Conservation (phyloP, 352 stramenopile species). For the Phytophthora sojae region DNA sequence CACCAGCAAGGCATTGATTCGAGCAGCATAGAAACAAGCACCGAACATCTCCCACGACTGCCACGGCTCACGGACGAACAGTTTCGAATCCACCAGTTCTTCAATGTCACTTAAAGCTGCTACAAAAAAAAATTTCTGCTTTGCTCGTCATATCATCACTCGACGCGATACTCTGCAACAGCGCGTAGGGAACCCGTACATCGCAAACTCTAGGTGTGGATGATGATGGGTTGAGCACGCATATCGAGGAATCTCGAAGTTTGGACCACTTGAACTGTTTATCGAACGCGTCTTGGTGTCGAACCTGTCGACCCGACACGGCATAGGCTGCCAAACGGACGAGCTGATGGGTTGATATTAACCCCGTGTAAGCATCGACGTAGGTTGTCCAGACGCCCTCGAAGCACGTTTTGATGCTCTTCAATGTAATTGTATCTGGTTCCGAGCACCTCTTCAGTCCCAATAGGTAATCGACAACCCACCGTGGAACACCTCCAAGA, state of each 20-base stretch:
- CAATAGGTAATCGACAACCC: constrained; percentile 19
- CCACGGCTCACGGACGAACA: not conserved
- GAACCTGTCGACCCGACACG: not conserved
- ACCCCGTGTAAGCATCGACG: not conserved
- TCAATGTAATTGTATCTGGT: not conserved
- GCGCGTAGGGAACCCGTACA: not conserved
- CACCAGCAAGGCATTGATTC: not conserved
- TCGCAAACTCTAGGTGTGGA: not conserved
- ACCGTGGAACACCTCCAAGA: constrained; percentile 24
- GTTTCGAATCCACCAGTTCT: no score
- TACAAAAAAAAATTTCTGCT: no score
- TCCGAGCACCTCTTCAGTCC: not conserved
- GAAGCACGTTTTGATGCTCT: constrained; percentile 11
- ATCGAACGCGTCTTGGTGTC: not conserved
- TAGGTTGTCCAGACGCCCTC: constrained; percentile 4
- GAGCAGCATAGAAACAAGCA: not conserved
- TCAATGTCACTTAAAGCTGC: no score
- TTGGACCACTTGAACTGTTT: not conserved
- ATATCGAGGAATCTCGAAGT: not conserved
- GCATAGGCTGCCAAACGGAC: not conserved
- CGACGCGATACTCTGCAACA: not conserved
- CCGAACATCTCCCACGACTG: not conserved
- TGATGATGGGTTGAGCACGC: not conserved
- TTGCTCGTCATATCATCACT: no score
- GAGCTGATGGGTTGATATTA: not conserved